phyloP scores from a whole-genome alignment of 2,329 filamentous ascomycete species.

The Botrytis deweyae region DNA sequence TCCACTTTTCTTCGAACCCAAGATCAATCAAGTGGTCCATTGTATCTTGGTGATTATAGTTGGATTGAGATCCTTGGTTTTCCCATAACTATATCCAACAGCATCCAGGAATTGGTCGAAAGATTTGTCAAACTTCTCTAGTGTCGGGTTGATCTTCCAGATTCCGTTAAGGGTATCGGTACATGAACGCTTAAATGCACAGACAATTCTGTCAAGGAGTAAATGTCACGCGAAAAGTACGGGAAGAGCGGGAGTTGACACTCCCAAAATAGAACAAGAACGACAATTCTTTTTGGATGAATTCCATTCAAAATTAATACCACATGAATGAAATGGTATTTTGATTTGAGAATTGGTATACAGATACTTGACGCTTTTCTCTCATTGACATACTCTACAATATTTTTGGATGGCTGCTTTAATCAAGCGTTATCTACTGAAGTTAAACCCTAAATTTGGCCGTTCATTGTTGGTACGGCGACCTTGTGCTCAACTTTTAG shows the following conservation, averaged over 20 bases:
- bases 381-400: background rate
- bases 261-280: background rate
- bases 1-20: background rate
- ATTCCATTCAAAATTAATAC: background rate
- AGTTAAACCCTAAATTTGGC: background rate
- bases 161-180: background rate
- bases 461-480: background rate
- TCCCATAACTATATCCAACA: background rate
- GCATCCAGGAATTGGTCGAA: background rate
- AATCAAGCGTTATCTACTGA: background rate
- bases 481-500: background rate
- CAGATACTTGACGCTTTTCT: background rate
- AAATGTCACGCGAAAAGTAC: background rate
- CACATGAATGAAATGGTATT: background rate
- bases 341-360: background rate
- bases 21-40: no score
- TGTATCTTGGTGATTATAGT: no score
- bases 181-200: background rate
- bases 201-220: background rate
- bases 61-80: no score
- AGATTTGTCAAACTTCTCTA: background rate
- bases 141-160: background rate
- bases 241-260: background rate
- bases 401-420: background rate
- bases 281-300: background rate